Base-by-base conservation (phyloP, 2,329 filamentous ascomycete genomes). In the Bipolaris victoriae region DNA sequence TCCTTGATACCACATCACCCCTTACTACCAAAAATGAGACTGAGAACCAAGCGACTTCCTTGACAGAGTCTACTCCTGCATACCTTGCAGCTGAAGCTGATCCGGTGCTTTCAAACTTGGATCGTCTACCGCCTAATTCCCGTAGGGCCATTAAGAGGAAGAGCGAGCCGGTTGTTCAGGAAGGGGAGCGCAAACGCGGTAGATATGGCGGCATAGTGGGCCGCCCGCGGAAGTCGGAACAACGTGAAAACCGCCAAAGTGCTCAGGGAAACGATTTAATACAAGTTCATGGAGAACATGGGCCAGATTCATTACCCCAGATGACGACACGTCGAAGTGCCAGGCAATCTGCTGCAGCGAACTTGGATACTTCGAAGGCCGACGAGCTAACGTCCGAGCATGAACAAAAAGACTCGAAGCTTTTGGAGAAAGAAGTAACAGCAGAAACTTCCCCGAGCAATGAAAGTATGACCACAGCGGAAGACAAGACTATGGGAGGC, bases 41-140 rank as follows among this genome's bases (percentile, higher is more conserved):
- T 16, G 29, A 49, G 16, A 15, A 18, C 2, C 43, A 37, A 45
- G n/a, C 13, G 11, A 13, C 33, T 5, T 35, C 31, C 2, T 26
- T 16, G 26, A 18, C 39, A 13, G 39, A 7, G 29, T 13, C 49
- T 36, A 29, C 50, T 13, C 20, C 46, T 31, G 29, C 51, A 3
- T 59, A 37, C n/a, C 55, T 65, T 31, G 68, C 68, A 13, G 67
- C 60, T 10, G 62, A 66, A 44, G 59, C 67, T 18, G 64, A 68
- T 11, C 52, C 63, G 2, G 49, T 68, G 11, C 39, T 47, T 7
- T 65, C 66, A 2, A 70, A 62, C 7, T 49, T 70, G 24, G 67
- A 69, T 49, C 60, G 55, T 43, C 54, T 67, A 10, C 67, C 68
- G 22, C 59, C 65, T 20, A 56, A 45, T 24, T 59, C 53, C 11